Base-by-base conservation (phyloP, 257 asterid species). In the Scutellaria baicalensis region DNA sequence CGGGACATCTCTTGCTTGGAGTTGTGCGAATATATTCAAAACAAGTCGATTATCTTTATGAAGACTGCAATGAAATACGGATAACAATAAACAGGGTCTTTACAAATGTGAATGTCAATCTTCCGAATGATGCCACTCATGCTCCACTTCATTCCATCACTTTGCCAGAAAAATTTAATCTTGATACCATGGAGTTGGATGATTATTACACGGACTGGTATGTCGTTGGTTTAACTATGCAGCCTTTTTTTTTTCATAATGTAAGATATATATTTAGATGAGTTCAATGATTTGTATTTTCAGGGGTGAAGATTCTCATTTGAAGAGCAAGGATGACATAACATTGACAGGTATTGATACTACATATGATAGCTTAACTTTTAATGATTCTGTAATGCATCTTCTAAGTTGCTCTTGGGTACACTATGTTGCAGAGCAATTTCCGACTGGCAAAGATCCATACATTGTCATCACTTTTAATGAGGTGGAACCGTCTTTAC, bases 1-100 rank as follows among this genome's bases (percentile, higher is more conserved):
- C 97, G 1, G 92, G 93, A 18, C 97, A 94, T 81, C 96, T 94
- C 71, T 80, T 94, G 60, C 94, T 91, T 52, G 97, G 99, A n/a
- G 88, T 94, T 74, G 99, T 88, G 58, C 83, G 97, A 42, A 89
- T 94, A 77, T 91, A 85, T 78, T 84, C 97, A 6, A 94, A 94
- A 76, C 86, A 94, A 78, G 92, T 94, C 10, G 96, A 94, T 44
- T 94, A 94, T 75, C 82, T 94, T 50, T 82, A 51, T 0, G 88
- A 91, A 61, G 96, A 89, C 49, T 89, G 93, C 83, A 79, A 80
- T 42, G 84, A 60, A 67, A 72, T 81, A 55, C 54, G 82, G 55
- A 48, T 66, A 14, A 82, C 76, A 6, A 69, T 94, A 70, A 81
- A 81, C 55, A 79, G 85, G 55, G 85, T 85, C 40, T 80, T 70